Base-by-base conservation (phyloP, 1,284 basidiomycete species). In the Trichosporon asahii region DNA sequence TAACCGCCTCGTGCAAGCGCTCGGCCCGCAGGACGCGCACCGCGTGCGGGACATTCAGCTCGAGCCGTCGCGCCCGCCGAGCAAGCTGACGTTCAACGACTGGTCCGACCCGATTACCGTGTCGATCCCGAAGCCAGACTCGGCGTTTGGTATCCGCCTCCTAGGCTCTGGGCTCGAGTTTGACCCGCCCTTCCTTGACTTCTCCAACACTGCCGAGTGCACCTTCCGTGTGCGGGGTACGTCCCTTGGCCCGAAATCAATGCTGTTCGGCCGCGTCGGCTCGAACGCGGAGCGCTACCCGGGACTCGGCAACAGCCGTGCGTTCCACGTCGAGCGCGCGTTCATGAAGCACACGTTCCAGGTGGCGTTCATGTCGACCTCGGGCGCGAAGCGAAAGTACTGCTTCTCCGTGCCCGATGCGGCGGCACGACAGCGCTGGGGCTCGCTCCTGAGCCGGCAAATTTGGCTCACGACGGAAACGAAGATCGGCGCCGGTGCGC, bases 271-370 rank as follows among this genome's bases (percentile, higher is more conserved):
- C 78, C 88, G 93, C 64, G 86, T 89, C 57, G 94, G 95, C 1
- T 85, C 88, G 14, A 92, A 92, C 80, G 92, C 94, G 78, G 85
- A 91, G 49, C 86, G 88, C 64, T 98, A 97, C 80, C 85, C 88
- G 0, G 90, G 90, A 21, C 84, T 98, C 31, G 91, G 93, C 18
- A 85, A 91, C 66, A 91, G 89, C 77, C 89, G 88, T 72, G 86
- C 89, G 8, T 86, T 98, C 74, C 86, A 88, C 29, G 89, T 97
- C 70, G 95, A 97, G 80, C 89, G 94, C 27, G 90, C 91, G 0
- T 95, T 95, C 84, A 96, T 97, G 94, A 89, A 90, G 65, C 91
- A 95, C 79, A 95, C 93, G 0, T 94, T 97, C 86, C 92, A 95
- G 79, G 84, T 97, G 25, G 89, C 92, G 2, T 97, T 97, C 83